phyloP scores from a whole-genome alignment of 1,284 basidiomycete species.

The Prillingera fragicola region DNA sequence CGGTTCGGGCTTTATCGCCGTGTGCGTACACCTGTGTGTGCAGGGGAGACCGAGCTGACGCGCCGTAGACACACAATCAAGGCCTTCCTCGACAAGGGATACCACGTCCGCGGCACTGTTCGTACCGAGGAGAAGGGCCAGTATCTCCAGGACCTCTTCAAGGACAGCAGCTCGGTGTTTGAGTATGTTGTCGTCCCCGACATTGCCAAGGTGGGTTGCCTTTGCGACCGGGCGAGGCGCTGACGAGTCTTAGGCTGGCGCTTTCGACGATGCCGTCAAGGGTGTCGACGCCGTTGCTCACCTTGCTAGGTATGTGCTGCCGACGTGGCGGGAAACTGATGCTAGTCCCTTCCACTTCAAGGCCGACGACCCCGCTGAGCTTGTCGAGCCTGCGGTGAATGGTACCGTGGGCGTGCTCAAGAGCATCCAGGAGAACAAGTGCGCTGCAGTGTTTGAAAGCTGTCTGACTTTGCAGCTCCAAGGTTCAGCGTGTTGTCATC shows the following conservation, averaged over 20 bases:
- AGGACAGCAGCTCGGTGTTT: constrained; percentile 49
- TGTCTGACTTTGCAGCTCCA: constrained; percentile 31
- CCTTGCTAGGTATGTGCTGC: constrained; percentile 2
- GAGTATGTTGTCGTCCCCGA: constrained; percentile 55
- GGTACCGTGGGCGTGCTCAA: constrained; percentile 59
- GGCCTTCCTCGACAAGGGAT: constrained; percentile 35
- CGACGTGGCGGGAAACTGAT: too few species aligned
- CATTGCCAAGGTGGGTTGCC: constrained; percentile 52
- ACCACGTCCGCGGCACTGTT: constrained; percentile 56
- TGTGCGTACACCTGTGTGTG: constrained; percentile 20
- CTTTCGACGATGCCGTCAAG: constrained; percentile 65
- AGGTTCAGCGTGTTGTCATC: constrained; percentile 62
- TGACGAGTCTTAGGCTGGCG: constrained; percentile 51
- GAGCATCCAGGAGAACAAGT: constrained; percentile 56
- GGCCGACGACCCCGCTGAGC: constrained; percentile 47
- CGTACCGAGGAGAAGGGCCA: constrained; percentile 54
- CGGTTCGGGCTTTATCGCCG: constrained; percentile 49
- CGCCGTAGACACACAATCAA: constrained; percentile 30
- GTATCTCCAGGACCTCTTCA: constrained; percentile 54
- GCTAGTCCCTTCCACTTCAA: constrained; percentile 35
- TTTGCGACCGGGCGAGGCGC: background rate
- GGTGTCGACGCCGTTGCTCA: constrained; percentile 58
- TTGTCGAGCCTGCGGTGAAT: constrained; percentile 60
- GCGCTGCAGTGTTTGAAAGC: constrained; percentile 16
- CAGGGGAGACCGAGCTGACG: background rate